Conservation (phyloP, 2,329 filamentous ascomycete species). For the Stachybotrys chlorohalonatus region DNA sequence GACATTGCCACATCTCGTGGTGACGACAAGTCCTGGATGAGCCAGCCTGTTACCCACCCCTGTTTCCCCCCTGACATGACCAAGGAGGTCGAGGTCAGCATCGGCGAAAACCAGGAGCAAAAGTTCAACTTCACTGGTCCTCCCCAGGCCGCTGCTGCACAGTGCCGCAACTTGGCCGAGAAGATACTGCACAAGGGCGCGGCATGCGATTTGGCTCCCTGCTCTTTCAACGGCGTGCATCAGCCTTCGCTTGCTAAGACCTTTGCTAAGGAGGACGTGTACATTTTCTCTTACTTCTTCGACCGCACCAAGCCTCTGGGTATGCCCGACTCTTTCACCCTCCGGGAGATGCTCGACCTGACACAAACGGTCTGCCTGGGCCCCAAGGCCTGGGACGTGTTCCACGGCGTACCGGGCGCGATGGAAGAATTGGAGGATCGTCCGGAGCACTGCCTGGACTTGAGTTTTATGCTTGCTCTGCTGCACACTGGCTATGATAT, state of each 20-base stretch:
- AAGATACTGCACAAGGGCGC: slow-evolving; percentile 83
- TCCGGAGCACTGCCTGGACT: slow-evolving; percentile 86
- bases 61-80: slow-evolving; percentile 78
- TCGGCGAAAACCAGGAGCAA: slow-evolving; percentile 51
- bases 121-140: slow-evolving; percentile 87
- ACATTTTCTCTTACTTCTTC: slow-evolving; percentile 97
- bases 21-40: slow-evolving; percentile 56
- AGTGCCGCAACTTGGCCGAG: slow-evolving; percentile 86
- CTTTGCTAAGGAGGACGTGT: slow-evolving; percentile 83
- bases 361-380: slow-evolving; percentile 79
- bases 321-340: slow-evolving; percentile 96
- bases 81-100: slow-evolving; percentile 62
- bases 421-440: slow-evolving; percentile 70
- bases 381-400: slow-evolving; percentile 68
- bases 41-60: slow-evolving; percentile 66
- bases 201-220: slow-evolving; percentile 75
- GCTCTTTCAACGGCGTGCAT: slow-evolving; percentile 96
- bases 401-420: slow-evolving; percentile 66
- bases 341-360: slow-evolving; percentile 81
- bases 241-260: slow-evolving; percentile 90
- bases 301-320: slow-evolving; percentile 89
- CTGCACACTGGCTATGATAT: slow-evolving; percentile 96
- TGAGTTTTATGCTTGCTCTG: slow-evolving; percentile 93
- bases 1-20: slow-evolving; percentile 58
- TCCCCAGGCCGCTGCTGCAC: slow-evolving; percentile 61